These are phyloP conservation scores for Arthrobotrys pseudoclavata DNA, from an alignment of 2,329 filamentous ascomycete species.

Conservation along the genomic window DNA sequence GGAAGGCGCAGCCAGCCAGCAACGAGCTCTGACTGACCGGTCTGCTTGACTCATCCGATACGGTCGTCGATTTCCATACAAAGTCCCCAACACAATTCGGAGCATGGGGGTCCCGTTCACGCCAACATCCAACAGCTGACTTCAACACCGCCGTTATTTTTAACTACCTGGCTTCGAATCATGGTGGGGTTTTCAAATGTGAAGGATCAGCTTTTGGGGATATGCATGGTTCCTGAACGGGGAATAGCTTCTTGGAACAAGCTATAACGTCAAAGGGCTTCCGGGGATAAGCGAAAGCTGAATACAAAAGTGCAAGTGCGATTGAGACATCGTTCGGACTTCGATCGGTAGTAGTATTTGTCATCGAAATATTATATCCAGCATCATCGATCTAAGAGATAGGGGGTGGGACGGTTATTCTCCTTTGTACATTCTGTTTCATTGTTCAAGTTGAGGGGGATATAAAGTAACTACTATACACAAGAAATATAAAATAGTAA, in stretches of 20 bases:
- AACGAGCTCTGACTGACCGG: conserved; percentile 24
- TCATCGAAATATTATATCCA: background rate
- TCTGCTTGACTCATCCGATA: conserved; percentile 59
- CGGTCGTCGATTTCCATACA: conserved; percentile 29
- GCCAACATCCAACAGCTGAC: conserved; percentile 29
- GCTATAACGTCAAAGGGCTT: background rate
- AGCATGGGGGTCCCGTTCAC: background rate
- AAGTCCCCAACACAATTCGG: conserved; percentile 16
- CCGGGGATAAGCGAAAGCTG: conserved; percentile 43
- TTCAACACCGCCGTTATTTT: conserved; percentile 16
- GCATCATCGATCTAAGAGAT: background rate
- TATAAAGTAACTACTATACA: conserved; percentile 57
- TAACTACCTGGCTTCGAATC: no score
- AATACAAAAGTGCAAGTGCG: conserved; percentile 48
- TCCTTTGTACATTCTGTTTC: conserved; percentile 45
- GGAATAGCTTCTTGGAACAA: conserved; percentile 14
- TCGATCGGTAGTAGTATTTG: background rate
- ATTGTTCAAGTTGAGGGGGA: conserved; percentile 39
- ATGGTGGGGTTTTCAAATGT: conserved; percentile 8
- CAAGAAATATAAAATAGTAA: conserved; percentile 41
- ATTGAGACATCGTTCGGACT: conserved; percentile 19
- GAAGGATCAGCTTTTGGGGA: conserved; percentile 52
- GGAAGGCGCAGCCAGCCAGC: background rate
- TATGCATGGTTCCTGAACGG: conserved; percentile 21
- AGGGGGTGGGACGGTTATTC: background rate